Percentiles rank a stretch among this genome's conserved stretches.
Conservation (phyloP, 768 basidiomycete genomes). For the Leccinum subgranulosum region DNA sequence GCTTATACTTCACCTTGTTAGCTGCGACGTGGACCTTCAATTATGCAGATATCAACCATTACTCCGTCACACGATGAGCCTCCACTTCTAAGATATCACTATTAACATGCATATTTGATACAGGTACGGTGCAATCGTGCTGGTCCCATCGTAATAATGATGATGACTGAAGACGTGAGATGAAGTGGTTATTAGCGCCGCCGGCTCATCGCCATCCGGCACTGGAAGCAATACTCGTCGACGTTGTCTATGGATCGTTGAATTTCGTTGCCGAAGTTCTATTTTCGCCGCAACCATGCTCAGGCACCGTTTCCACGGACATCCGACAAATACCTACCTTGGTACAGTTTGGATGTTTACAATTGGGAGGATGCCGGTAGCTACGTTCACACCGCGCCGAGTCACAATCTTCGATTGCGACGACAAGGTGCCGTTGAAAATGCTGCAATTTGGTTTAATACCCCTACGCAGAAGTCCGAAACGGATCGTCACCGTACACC, state of each 20-base stretch:
- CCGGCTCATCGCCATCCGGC: slow-evolving; percentile 54
- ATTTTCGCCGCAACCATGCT: slow-evolving; percentile 4
- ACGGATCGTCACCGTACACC: slow-evolving; percentile 44
- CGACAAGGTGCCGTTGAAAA: slow-evolving; percentile 72
- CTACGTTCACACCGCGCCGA: slow-evolving; percentile 62
- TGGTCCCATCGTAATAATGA: slow-evolving; percentile 7
- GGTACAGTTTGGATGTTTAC: slow-evolving; percentile 51
- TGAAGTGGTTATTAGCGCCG: slow-evolving; percentile 16
- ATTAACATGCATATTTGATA: slow-evolving; percentile 23
- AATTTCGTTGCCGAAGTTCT: slow-evolving; percentile 70
- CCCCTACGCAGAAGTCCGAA: slow-evolving; percentile 1
- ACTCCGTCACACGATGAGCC: background rate
- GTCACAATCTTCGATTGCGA: slow-evolving; percentile 75
- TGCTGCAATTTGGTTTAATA: slow-evolving; percentile 44
- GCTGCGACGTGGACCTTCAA: background rate
- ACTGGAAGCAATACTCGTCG: slow-evolving; percentile 69
- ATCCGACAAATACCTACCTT: slow-evolving; percentile 43
- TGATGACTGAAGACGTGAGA: background rate
- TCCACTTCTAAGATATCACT: slow-evolving; percentile 1
- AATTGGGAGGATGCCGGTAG: slow-evolving; percentile 53
- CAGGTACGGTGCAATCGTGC: slow-evolving; percentile 28
- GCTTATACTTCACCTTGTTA: background rate
- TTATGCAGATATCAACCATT: slow-evolving; percentile 3
- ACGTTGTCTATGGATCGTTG: slow-evolving; percentile 68
- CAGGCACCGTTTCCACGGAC: slow-evolving; percentile 10